Conservation (phyloP, 441 rosid species). For the Breynia disticha region DNA sequence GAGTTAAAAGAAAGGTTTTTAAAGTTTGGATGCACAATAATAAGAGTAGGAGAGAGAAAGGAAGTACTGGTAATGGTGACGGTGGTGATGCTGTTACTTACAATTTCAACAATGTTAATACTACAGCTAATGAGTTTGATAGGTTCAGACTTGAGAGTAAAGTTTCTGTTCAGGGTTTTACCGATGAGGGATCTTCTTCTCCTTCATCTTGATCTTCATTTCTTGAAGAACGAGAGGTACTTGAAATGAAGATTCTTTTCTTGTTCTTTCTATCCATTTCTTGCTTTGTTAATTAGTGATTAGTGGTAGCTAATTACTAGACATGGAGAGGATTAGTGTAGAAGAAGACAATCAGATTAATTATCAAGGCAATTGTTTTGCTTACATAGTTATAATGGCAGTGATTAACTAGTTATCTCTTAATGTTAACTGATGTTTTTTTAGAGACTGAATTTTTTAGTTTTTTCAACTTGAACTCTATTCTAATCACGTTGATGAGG, state of each 20-base stretch:
- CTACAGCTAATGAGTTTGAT: constrained; percentile 8
- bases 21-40: constrained; percentile 72
- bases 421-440: constrained; percentile 4
- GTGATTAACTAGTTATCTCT: neutral
- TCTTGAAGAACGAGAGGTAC: neutral
- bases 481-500: neutral
- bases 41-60: constrained; percentile 34
- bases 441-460: neutral
- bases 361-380: constrained; percentile 6
- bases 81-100: constrained; percentile 7
- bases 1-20: constrained; percentile 40
- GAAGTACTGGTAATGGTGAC: constrained; percentile 3
- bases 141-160: constrained; percentile 10
- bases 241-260: neutral
- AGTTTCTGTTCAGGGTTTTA: constrained; percentile 7
- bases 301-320: constrained; percentile 10
- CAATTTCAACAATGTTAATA: constrained; percentile 5
- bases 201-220: constrained; percentile 23
- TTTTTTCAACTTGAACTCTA: neutral
- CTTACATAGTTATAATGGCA: constrained; percentile 8
- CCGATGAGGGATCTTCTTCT: constrained; percentile 16
- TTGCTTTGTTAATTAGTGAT: constrained; percentile 2
- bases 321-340: constrained; percentile 1
- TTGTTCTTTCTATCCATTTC: neutral
- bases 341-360: constrained; percentile 11